Evolutionary conservation across 495 filamentous ascomycete genomes (phyloP), one percentile per base, ranked within the genome.

Genomic region (Apiosordaria backusii): DNA sequence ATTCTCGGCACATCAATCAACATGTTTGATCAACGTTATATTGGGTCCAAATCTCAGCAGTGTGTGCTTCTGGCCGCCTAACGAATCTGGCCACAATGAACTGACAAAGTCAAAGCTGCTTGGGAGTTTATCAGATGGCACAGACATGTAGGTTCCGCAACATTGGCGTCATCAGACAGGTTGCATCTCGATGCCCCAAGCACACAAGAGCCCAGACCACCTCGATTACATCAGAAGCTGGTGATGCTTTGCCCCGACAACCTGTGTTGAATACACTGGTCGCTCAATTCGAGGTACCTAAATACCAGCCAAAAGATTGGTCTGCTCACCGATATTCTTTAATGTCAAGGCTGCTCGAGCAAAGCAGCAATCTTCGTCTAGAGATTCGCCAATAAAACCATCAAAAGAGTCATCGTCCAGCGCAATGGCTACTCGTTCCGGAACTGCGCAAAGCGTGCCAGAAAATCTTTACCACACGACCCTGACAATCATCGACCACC

Each of bases 391-490:
- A 35, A 0, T 35, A 35, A 10, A 7, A 45, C 9, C 35, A 45
- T 15, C 35, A 45, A 15, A 45, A 13, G 35, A 45, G 35, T 13
- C 35, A 45, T 45, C 35, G 16, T 7, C 5, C 35, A 45, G 10
- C 35, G 16, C 0, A 45, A 13, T 10, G 6, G 35, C 35, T 45
- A 7, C 35, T 45, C 13, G 9, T 13, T 45, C 35, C 16, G 35
- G 9, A 7, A 6, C 10, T 18, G 1, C 35, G 35, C 9, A 6
- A 13, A 45, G 35, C 35, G 35, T 13, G 35, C 71, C 75, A 0
- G 72, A 78, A 53, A 54, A 69, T 15, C 73, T 82, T 9, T 82
- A 69, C 71, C 78, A 80, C 66, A 76, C 78, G 24, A 75, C 73
- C 50, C 64, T 80, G 18, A 79, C 76, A 3, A 72, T 81, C 5